Conservation (phyloP, 2,329 filamentous ascomycete species). For the Cytospora piceicola region DNA sequence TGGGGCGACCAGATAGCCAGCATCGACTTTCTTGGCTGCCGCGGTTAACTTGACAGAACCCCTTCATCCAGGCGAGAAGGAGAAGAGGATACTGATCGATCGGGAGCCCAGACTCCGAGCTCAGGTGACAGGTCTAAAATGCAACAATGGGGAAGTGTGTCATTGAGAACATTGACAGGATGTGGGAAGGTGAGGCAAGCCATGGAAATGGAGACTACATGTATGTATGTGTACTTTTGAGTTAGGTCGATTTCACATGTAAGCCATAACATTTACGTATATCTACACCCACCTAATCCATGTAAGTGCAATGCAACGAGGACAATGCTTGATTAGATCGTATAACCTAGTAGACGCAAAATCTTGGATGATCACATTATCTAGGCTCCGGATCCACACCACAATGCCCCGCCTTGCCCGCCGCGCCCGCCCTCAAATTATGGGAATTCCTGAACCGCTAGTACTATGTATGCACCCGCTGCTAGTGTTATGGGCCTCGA, state of each 20-base stretch:
- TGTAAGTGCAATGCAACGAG: not conserved
- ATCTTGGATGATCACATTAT: not conserved
- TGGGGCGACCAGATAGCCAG: constrained; percentile 17
- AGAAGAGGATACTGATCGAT: not conserved
- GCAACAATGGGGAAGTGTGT: not conserved
- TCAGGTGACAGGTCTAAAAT: not conserved
- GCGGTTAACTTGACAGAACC: constrained; percentile 11
- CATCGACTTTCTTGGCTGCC: constrained; percentile 15
- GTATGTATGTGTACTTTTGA: not conserved
- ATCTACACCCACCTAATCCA: not conserved
- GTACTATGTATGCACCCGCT: not conserved
- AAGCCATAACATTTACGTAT: too few species aligned
- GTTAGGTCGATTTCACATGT: too few species aligned
- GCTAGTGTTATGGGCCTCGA: not conserved
- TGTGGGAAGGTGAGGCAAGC: not conserved
- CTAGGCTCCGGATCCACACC: not conserved
- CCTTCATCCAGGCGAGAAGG: not conserved
- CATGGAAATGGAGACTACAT: not conserved
- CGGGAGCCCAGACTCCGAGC: not conserved
- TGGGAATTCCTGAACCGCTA: not conserved
- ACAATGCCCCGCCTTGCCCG: not conserved
- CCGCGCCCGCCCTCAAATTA: not conserved
- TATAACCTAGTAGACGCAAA: not conserved
- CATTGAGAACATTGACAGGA: not conserved
- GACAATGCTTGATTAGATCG: not conserved